Evolutionary conservation across 2,329 filamentous ascomycete genomes (phyloP), one percentile per base, ranked within the genome.

Genomic region (Colletotrichum somersetense): DNA sequence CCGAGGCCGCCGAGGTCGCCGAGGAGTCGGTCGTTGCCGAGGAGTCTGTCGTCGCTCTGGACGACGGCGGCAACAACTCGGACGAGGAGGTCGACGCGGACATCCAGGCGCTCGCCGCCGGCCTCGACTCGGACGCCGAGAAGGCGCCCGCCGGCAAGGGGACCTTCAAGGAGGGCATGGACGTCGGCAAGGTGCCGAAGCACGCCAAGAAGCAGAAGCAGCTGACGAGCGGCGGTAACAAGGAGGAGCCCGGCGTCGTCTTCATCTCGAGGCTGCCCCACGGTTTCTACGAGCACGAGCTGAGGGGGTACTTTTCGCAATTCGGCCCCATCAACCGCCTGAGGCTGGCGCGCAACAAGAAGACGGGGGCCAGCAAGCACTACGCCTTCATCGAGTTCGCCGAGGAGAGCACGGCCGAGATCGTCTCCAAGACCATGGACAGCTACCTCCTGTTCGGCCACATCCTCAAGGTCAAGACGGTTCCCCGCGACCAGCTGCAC

Each of bases 391-490:
- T 99, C 78, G 94, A 99, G 83, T 99, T 99, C 79, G 85, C 87
- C 44, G 91, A 94, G 69, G 93, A 95, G 61, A 84, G 83, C 75
- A 89, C 88, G n/a, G 96, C 96, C 50, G 92, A 94, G 77, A 95
- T 98, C 76, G 96, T 97, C 40, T 92, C 94, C 62, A 93, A 95
- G 84, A 97, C 96, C 30, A 99, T 99, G 96, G 91, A 98, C 86
- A 97, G 95, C 84, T 99, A 99, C 83, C 90, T 98, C 50, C 88
- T 99, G 79, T 98, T 97, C 81, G 94, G 94, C 7, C 96, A 98
- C 81, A 93, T 98, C 74, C 87, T 99, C 76, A 96, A 97, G 83
- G 96, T 95, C 83, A 93, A 94, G 80, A 85, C 91, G 33, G 89
- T 98, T 5, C 90, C 93, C 5, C 85, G 90, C 69, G 93, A 93